Percentiles rank a stretch among this genome's conserved stretches.
These are phyloP conservation scores for Candida pini DNA, from an alignment of 805 yeast species.

Conservation along the genomic window DNA sequence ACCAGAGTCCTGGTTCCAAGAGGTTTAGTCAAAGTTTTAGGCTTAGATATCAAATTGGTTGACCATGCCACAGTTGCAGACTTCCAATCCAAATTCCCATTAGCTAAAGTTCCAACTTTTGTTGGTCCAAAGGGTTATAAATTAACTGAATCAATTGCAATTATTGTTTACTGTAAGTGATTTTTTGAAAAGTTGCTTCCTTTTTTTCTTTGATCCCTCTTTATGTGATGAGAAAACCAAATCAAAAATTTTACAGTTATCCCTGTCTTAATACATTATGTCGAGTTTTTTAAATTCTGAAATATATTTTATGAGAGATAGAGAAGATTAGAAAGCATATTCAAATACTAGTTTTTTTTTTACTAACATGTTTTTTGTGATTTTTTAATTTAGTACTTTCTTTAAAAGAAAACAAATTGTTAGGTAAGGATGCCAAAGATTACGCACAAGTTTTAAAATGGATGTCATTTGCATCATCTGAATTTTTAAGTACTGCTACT, in stretches of 20 bases:
- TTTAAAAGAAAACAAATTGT: conserved; percentile 39
- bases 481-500: conserved; percentile 45
- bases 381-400: conserved; percentile 35
- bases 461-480: conserved; percentile 72
- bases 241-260: conserved; percentile 56
- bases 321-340: background rate
- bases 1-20: conserved; percentile 28
- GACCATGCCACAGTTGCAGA: conserved; percentile 18
- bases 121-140: conserved; percentile 68
- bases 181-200: background rate
- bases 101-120: conserved; percentile 62
- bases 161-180: conserved; percentile 44
- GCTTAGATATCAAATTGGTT: conserved; percentile 45
- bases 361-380: conserved; percentile 16
- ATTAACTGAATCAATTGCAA: conserved; percentile 64
- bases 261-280: conserved; percentile 79
- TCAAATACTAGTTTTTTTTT: background rate
- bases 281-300: conserved; percentile 63
- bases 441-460: conserved; percentile 67
- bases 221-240: conserved; percentile 51
- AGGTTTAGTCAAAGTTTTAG: conserved; percentile 49
- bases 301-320: conserved; percentile 9
- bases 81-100: conserved; percentile 54
- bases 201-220: background rate
- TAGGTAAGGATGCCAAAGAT: conserved; percentile 61